Conservation (phyloP, 1,139 yeast species). For the Kodamaea fungicola region DNA sequence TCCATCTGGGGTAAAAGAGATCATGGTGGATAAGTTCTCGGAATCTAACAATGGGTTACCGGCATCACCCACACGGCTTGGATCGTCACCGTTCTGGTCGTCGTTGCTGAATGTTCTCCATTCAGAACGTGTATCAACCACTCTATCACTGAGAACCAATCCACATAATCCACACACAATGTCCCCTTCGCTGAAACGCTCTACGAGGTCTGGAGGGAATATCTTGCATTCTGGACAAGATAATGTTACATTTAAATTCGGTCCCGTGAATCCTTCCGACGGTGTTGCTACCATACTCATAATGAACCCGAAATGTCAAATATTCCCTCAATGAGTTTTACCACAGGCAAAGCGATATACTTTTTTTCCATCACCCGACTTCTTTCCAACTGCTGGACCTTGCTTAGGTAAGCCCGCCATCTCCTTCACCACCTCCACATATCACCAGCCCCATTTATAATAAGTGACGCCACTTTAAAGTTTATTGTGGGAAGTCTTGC, state of each 20-base stretch:
- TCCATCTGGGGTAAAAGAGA: constrained; percentile 80
- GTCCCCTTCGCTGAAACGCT: constrained; percentile 95
- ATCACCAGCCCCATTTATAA: too few relatives aligned
- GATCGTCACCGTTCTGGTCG: constrained; percentile 97
- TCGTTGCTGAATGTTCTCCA: constrained; percentile 98
- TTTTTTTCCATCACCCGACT: too few relatives aligned
- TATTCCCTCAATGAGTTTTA: too few relatives aligned
- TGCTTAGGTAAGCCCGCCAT: too few relatives aligned
- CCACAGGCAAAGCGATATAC: too few relatives aligned
- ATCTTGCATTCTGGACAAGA: constrained; percentile 96
- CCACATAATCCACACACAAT: constrained; percentile 98
- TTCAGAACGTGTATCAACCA: constrained; percentile 94
- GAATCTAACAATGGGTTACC: constrained; percentile 92
- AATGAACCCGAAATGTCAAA: too few relatives aligned
- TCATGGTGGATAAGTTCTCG: constrained; percentile 88
- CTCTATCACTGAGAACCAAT: constrained; percentile 82
- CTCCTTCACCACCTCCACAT: too few relatives aligned
- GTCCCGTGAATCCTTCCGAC: constrained; percentile 39
- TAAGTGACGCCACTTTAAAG: too few relatives aligned
- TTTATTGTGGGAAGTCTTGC: too few relatives aligned
- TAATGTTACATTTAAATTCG: constrained; percentile 81
- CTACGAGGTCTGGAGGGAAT: constrained; percentile 92
- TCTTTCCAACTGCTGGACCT: too few relatives aligned
- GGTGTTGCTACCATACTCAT: not conserved
- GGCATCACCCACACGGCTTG: constrained; percentile 99